phyloP scores from a whole-genome alignment of 345 rosid species.

The Abelmoschus esculentus region DNA sequence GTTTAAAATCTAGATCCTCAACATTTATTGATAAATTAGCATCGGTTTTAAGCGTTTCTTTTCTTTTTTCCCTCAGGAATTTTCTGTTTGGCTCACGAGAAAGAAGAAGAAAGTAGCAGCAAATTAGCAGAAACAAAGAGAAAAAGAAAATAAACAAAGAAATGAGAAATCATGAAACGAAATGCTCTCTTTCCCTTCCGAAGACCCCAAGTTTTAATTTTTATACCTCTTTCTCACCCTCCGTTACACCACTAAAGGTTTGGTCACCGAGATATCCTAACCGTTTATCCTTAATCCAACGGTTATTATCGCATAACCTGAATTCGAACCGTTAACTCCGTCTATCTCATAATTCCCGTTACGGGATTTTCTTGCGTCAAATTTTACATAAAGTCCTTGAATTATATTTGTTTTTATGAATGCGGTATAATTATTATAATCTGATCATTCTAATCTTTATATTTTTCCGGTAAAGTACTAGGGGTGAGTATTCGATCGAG shows the following conservation, averaged over 20 bases:
- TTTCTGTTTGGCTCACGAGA: slow-evolving; percentile 27
- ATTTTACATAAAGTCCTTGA: too few species aligned
- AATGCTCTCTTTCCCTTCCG: slow-evolving; percentile 18
- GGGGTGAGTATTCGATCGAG: too few species aligned
- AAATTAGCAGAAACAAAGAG: slow-evolving; percentile 20
- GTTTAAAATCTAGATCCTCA: slow-evolving; percentile 28
- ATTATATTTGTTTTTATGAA: too few species aligned
- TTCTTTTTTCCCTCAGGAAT: background rate
- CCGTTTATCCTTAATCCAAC: slow-evolving; percentile 23
- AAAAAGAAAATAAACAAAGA: slow-evolving; percentile 2
- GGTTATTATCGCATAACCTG: slow-evolving; percentile 8
- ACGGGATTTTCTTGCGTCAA: background rate
- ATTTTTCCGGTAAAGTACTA: too few species aligned
- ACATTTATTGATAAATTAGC: slow-evolving; percentile 19
- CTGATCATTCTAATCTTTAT: too few species aligned
- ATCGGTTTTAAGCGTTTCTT: background rate
- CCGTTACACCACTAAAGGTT: slow-evolving; percentile 5
- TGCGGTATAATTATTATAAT: too few species aligned
- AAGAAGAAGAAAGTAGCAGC: slow-evolving; percentile 24
- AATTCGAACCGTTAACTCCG: slow-evolving; percentile 18
- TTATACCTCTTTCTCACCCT: slow-evolving; percentile 13
- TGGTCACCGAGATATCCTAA: slow-evolving; percentile 3
- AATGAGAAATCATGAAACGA: background rate
- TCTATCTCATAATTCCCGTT: slow-evolving; percentile 5
- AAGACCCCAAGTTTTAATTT: slow-evolving; percentile 12